Evolutionary conservation across 106 monocot species (phyloP), one percentile per base, ranked within the genome.

Genomic region (Dioscorea dumetorum): DNA sequence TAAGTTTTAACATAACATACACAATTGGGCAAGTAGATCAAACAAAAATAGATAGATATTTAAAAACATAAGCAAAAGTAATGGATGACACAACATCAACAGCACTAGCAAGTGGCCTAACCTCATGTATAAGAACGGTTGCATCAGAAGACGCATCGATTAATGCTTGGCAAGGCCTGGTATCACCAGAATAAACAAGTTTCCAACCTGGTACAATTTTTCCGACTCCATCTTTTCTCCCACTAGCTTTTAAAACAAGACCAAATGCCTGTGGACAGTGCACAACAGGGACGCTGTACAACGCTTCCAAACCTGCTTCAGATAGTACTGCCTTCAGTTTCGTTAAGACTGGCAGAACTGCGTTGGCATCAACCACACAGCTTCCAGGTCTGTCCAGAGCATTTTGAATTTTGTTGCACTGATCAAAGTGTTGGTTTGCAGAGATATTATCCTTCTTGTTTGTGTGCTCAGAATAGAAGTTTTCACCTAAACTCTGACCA

Each of bases 191-290:
- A 81, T 99, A 99, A 16, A 93, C 97, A 63, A 99, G 76, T 57
- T 99, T 99, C 97, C 97, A 99, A 16, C 97, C 97, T 8, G 92
- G 92, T 61, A 93, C 76, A 48, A 28, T 14, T 53, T 85, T 93
- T 49, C 89, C 97, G 3, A 64, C 24, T 41, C 62, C 61, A 66
- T 80, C 93, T 48, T 21, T 73, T 70, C 79, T 86, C 70, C 79
- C 78, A 23, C 70, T 12, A 33, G 86, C 81, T 74, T 90, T 80
- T 48, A 99, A 20, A 35, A 90, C 90, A 68, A 99, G 67, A 68
- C 77, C 97, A 85, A 93, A 99, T 28, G 97, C 92, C 72, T 99
- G 84, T 41, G 93, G 97, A 58, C 97, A 99, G 75, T 99, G 97
- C 33, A 84, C 66, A 35, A 99, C 97, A n/a, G 97, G 90, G 24